Conservation (phyloP, 2,329 filamentous ascomycete species). For the Monosporascus sp. region DNA sequence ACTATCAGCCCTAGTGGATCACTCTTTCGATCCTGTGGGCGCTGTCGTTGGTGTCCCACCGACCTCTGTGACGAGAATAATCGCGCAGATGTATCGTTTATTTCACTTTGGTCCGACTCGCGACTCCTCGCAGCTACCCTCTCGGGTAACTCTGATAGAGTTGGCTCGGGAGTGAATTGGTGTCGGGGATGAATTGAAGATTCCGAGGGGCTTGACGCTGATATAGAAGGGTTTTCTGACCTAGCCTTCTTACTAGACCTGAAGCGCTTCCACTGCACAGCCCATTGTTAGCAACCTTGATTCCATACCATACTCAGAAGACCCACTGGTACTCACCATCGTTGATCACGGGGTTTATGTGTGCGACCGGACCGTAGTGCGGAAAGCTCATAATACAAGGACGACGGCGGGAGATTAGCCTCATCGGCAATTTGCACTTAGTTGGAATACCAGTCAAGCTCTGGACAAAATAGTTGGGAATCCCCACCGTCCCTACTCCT, state of each 20-base stretch:
- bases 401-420: too few relatives aligned
- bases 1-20: conserved; percentile 12
- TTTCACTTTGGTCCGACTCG: neutral
- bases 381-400: too few relatives aligned
- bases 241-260: neutral
- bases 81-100: neutral
- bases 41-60: neutral
- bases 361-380: too few relatives aligned
- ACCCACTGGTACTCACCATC: neutral
- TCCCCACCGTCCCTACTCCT: too few relatives aligned
- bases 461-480: too few relatives aligned
- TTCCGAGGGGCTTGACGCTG: neutral
- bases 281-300: neutral
- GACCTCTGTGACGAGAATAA: neutral
- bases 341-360: neutral
- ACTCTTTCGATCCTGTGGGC: neutral
- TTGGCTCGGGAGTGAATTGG: neutral
- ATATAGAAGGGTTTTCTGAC: neutral
- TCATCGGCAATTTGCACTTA: too few relatives aligned
- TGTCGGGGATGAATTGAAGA: neutral
- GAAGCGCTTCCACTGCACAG: conserved; percentile 3
- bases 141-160: neutral
- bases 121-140: neutral
- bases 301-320: neutral
- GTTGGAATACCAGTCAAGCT: too few relatives aligned